Evolutionary conservation across 108 stramenopile species (phyloP), one percentile per base, ranked within the genome.

Genomic region (Cyclotella kingstonii): DNA sequence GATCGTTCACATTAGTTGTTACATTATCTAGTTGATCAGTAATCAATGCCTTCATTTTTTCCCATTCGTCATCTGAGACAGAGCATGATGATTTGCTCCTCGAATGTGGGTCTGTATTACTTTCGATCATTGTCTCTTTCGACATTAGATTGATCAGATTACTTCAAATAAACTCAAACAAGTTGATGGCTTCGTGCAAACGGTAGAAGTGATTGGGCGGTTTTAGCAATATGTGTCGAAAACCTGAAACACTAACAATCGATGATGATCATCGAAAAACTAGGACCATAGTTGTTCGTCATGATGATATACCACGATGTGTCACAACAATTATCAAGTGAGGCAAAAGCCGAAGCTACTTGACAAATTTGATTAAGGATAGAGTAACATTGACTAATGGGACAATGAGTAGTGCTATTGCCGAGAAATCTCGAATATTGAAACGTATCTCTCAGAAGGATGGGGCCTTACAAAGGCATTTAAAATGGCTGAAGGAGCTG

Each of bases 361-460:
- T n/a, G n/a, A n/a, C n/a, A n/a, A n/a, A n/a, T n/a, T n/a, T n/a
- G n/a, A n/a, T n/a, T 44, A 5, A 8, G 11, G 19, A 44, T 17
- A 18, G n/a, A 15, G n/a, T 17, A n/a, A 41, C 66, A 11, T 60
- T 69, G 26, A 40, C 53, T 5, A 53, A 59, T 39, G 59, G 68
- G 27, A 73, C 63, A 12, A 63, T 65, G 21, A 68, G 63, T 21
- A 59, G 40, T 40, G 35, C 51, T n/a, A 46, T 68, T 51, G 42
- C 60, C 42, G 44, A 62, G 17, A 76, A 76, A 40, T 56, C 67
- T 33, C 60, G 66, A 46, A 67, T 76, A 4, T 28, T 76, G 54
- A 76, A 76, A 12, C 46, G 62, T 25, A 63, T 76, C 18, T 58
- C 75, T 2, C 68, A 68, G 53, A 76, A 68, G 46, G 67, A 76